phyloP scores from a whole-genome alignment of 257 asterid species.

The Penstemon eatonii region DNA sequence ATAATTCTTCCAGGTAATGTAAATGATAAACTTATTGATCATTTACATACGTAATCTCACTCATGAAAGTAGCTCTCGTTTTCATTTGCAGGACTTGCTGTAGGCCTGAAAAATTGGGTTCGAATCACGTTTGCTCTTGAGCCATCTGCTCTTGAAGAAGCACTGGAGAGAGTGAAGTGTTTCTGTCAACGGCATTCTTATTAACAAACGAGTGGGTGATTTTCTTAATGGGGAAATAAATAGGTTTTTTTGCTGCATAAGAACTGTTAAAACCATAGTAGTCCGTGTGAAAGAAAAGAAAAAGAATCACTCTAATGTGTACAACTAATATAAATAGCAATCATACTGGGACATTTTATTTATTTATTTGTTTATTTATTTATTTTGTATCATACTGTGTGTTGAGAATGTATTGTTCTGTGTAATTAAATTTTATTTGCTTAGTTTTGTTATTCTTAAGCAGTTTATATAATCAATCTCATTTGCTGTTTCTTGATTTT shows the following conservation, averaged over 20 bases:
- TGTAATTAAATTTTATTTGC: too few species aligned
- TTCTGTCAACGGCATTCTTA: constrained; percentile 61
- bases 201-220: constrained; percentile 17
- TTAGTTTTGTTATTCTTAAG: too few species aligned
- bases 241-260: not conserved
- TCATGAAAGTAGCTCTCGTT: too few species aligned
- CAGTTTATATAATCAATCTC: too few species aligned
- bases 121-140: constrained; percentile 74
- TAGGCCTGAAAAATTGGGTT: constrained; percentile 76
- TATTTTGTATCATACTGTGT: too few species aligned
- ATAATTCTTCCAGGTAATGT: constrained; percentile 77
- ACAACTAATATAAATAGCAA: not conserved
- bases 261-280: not conserved
- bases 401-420: too few species aligned
- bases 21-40: not conserved
- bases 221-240: not conserved
- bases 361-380: not conserved
- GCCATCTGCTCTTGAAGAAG: constrained; percentile 63
- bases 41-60: not conserved
- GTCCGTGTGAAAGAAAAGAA: not conserved
- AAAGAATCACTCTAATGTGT: not conserved
- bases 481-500: too few species aligned
- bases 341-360: not conserved
- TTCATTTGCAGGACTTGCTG: constrained; percentile 60
- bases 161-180: constrained; percentile 53